Base-by-base conservation (phyloP, 305 asterid genomes). In the Fraxinus latifolia region DNA sequence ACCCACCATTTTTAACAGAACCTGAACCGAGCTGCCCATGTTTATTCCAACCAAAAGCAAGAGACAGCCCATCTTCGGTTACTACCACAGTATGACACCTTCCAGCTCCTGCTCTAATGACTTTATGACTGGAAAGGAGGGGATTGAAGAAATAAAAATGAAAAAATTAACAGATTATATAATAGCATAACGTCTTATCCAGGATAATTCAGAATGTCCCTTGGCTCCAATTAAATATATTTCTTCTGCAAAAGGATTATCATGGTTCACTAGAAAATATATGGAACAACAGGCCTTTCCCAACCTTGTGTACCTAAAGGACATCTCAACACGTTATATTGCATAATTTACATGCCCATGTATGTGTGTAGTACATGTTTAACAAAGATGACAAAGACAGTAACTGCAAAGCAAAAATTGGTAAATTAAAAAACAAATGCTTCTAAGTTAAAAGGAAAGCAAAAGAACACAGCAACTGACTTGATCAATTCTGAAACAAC, bases 21-120 rank as follows among this genome's bases (percentile, higher is more conserved):
- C 99, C 97, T 39, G 93, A 86, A 76, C 98, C 99, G 14, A 96
- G 92, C 85, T 93, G 98, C 80, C 99, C 99, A 50, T 92, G 94
- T 84, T 96, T 96, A 82, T 96, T 96, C 97, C 96, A 96, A 77
- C 99, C 99, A 87, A 96, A 96, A 74, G 97, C 93, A 85, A 94
- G 84, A 17, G 98, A 92, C 25, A 80, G 82, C 21, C 94, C 97
- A 68, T 93, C 97, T 81, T 90, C 97, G 8, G 97, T 91, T 65
- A 94, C 92, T 77, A 94, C 97, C 82, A 96, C 97, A 3, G 98
- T 87, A 85, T 96, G 99, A 87, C 85, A 87, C 91, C 90, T 91
- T 79, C 99, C 99, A 83, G 98, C 89, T 76, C 90, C 96, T 4
- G 98, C 98, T 86, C 58, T 80, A 79, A 94, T 84, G 75, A 94